A percentile compares a stretch with the other conserved stretches of the same genome.
These are phyloP conservation scores for Vitellaria paradoxa DNA, from an alignment of 179 eudicot genomes.

Conservation along the genomic window DNA sequence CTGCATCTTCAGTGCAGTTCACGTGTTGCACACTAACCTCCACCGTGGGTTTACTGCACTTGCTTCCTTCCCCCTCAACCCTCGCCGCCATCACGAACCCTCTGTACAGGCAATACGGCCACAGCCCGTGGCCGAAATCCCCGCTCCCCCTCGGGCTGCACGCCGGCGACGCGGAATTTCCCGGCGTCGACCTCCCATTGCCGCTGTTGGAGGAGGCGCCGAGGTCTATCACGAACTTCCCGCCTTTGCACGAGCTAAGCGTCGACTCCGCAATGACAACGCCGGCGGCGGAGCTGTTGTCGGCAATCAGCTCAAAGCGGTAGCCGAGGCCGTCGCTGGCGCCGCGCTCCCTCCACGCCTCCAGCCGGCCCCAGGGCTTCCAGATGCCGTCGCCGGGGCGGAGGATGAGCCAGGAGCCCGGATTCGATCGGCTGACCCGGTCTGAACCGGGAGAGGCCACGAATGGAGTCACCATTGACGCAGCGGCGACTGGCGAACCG, in stretches of 20 bases:
- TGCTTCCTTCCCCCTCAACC: conserved; percentile 66
- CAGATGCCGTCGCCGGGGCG: conserved; percentile 75
- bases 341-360: conserved; percentile 91
- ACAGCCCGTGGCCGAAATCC: conserved; percentile 47
- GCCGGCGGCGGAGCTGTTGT: conserved; percentile 35
- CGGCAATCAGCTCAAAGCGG: conserved; percentile 69
- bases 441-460: conserved; percentile 85
- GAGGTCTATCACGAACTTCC: conserved; percentile 63
- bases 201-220: conserved; percentile 16
- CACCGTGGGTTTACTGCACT: conserved; percentile 60
- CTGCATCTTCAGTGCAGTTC: conserved; percentile 86
- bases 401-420: conserved; percentile 86
- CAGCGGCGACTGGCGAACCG: conserved; percentile 85
- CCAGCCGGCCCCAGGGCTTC: conserved; percentile 93
- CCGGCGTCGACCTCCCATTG: conserved; percentile 26
- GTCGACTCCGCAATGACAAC: conserved; percentile 63
- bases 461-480: conserved; percentile 91
- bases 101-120: conserved; percentile 54
- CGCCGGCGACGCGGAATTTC: conserved; percentile 37
- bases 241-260: conserved; percentile 60
- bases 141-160: conserved; percentile 66
- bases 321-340: conserved; percentile 62
- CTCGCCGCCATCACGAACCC: conserved; percentile 84
- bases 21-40: conserved; percentile 88
- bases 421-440: conserved; percentile 81